phyloP scores from a whole-genome alignment of 1,284 basidiomycete genomes.

The Anthracocystis walkeri region DNA sequence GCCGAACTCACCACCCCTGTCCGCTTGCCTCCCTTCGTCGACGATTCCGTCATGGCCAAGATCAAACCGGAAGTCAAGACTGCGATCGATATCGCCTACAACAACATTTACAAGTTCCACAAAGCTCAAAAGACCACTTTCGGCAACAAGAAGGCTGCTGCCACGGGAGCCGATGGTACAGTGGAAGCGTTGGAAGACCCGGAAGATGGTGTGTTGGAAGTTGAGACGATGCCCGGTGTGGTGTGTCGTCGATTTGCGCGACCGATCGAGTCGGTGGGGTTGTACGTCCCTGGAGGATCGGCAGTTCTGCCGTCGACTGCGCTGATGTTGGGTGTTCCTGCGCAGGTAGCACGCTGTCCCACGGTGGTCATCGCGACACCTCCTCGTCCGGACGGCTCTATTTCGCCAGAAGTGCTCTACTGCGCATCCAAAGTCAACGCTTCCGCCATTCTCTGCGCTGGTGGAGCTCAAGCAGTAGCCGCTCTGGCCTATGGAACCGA shows the following conservation, averaged over 20 bases:
- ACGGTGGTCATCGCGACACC: slow-evolving; percentile 95
- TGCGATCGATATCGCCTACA: slow-evolving; percentile 92
- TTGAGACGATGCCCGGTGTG: slow-evolving; percentile 98
- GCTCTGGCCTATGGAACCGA: slow-evolving; percentile 96
- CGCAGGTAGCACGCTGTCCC: slow-evolving; percentile 94
- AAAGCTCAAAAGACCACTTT: slow-evolving; percentile 66
- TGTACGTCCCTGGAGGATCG: slow-evolving; percentile 98
- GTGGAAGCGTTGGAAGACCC: slow-evolving; percentile 72
- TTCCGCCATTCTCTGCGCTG: slow-evolving; percentile 72
- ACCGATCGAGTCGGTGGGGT: slow-evolving; percentile 91
- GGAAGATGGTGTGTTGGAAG: slow-evolving; percentile 76
- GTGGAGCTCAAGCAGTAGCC: slow-evolving; percentile 96
- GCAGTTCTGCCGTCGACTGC: slow-evolving; percentile 96
- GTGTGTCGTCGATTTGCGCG: slow-evolving; percentile 79
- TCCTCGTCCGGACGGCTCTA: slow-evolving; percentile 74
- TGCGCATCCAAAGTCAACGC: slow-evolving; percentile 65
- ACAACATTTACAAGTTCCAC: slow-evolving; percentile 78
- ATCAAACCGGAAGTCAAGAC: slow-evolving; percentile 73
- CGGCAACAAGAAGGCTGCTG: slow-evolving; percentile 72
- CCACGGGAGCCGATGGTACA: slow-evolving; percentile 28
- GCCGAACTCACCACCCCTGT: slow-evolving; percentile 75
- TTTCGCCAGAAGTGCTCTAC: slow-evolving; percentile 68
- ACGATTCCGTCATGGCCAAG: slow-evolving; percentile 72
- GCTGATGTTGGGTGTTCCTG: slow-evolving; percentile 96
- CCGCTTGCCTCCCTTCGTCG: slow-evolving; percentile 64